Percentiles rank a stretch among this genome's conserved stretches.
phyloP scores from a whole-genome alignment of 345 rosid species.

The Streptanthus diversifolius region DNA sequence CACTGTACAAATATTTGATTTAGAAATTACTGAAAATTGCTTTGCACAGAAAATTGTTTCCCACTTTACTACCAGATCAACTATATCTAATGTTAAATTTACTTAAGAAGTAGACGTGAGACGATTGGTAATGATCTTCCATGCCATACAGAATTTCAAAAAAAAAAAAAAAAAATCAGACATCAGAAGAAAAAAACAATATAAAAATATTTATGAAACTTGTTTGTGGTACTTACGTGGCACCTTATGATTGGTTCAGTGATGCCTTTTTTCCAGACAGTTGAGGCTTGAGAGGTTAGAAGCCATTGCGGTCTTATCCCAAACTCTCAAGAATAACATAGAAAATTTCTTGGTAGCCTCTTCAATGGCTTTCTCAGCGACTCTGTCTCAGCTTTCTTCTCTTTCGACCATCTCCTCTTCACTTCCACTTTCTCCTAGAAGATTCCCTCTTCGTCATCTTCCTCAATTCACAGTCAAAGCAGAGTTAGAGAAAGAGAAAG shows the following conservation, averaged over 20 bases:
- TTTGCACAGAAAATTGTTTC: not conserved
- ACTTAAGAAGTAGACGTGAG: not conserved
- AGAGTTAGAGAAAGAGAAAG: conserved; percentile 56
- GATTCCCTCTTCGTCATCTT: conserved; percentile 21
- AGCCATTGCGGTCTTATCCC: conserved; percentile 24
- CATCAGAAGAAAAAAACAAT: not conserved
- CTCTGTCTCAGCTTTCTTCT: conserved; percentile 39
- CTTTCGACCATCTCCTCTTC: conserved; percentile 38
- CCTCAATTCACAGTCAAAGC: conserved; percentile 37
- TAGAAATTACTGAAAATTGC: not conserved
- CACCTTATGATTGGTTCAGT: not conserved
- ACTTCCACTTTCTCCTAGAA: conserved; percentile 24
- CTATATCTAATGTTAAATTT: not conserved
- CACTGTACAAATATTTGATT: not conserved
- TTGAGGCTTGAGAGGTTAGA: not conserved
- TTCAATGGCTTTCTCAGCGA: conserved; percentile 60
- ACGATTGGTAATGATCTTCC: not conserved
- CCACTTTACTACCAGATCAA: not conserved
- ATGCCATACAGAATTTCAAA: not conserved
- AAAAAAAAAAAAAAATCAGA: not conserved
- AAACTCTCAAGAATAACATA: not conserved
- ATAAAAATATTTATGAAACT: not conserved
- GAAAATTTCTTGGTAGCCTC: not conserved
- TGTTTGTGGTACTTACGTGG: conserved; percentile 5
- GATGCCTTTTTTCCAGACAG: not conserved